Percentiles rank a stretch among this genome's conserved stretches.
Conservation (phyloP, 169 alveolate species). For the Blepharisma undulans region DNA sequence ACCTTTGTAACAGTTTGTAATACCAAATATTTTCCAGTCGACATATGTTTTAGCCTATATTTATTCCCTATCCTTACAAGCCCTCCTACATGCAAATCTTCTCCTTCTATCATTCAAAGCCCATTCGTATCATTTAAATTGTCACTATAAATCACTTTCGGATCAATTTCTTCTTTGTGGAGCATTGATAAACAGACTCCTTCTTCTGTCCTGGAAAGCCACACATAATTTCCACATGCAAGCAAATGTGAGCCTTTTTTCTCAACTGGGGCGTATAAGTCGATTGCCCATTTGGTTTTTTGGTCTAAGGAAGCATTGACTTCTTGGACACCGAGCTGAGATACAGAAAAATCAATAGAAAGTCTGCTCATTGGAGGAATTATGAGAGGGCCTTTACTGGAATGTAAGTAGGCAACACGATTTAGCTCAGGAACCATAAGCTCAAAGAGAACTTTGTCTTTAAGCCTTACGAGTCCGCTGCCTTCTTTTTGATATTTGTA, state of each 20-base stretch:
- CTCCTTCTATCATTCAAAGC: constrained; percentile 14
- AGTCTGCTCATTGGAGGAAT: not conserved
- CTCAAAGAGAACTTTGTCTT: constrained; percentile 5
- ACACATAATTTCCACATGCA: constrained; percentile 29
- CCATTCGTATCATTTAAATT: constrained; percentile 35
- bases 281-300: constrained; percentile 19
- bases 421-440: not conserved
- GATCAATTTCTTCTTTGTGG: not conserved
- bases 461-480: not conserved
- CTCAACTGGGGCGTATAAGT: not conserved
- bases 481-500: not conserved
- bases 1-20: not conserved
- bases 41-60: constrained; percentile 12
- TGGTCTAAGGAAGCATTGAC: constrained; percentile 26
- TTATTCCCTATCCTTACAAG: not conserved
- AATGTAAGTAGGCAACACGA: not conserved
- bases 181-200: not conserved
- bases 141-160: not conserved
- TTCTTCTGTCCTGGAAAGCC: constrained; percentile 27
- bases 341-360: not conserved
- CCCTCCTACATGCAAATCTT: not conserved
- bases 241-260: not conserved
- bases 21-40: constrained; percentile 11
- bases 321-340: not conserved
- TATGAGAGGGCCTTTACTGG: not conserved